Base-by-base conservation (phyloP, 2,329 filamentous ascomycete genomes). In the Microdochium paspali region DNA sequence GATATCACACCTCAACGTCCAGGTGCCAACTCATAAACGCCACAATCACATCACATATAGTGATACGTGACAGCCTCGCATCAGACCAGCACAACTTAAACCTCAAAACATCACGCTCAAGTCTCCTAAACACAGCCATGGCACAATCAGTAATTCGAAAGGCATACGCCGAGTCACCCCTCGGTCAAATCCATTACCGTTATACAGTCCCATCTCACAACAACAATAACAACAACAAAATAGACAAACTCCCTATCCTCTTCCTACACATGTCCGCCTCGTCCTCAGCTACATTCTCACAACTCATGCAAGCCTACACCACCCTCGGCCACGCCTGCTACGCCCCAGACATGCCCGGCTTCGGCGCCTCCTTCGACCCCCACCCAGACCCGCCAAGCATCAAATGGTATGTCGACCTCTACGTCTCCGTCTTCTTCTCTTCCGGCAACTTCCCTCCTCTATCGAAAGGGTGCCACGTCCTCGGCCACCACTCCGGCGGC, bases 301-400 rank as follows among this genome's bases (percentile, higher is more conserved):
- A 44, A 24, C 32, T 50, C 10, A 50, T 50, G 23, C n/a, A 26
- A 10, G 31, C 45, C 18, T 50, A 46, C 35, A 39, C 42, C 3
- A 10, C 31, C 3, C 32, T 31, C 24, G 53, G 53, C 24, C 47
- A 49, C 26, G 39, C 44, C 12, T 53, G 51, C 49, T 53, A 47
- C 21, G 51, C 53, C 10, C 53, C 50, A 7, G 51, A 55, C 50
- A 52, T 55, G 53, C 53, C 51, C 15, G 53, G 51, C 46, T 53
- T 54, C 35, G 53, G 51, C 23, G 42, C 13, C 32, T 53, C 53
- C 18, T 53, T 53, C 48, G 49, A 51, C 42, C 50, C 51, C 21
- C 25, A 23, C 20, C 12, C 23, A 13, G 49, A 53, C 46, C 52
- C 52, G 46, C 46, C 47, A 10, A 23, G 23, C 30, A 47, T 53